Evolutionary conservation across 768 basidiomycete species (phyloP).

Genomic region (Mycena alexandri): DNA sequence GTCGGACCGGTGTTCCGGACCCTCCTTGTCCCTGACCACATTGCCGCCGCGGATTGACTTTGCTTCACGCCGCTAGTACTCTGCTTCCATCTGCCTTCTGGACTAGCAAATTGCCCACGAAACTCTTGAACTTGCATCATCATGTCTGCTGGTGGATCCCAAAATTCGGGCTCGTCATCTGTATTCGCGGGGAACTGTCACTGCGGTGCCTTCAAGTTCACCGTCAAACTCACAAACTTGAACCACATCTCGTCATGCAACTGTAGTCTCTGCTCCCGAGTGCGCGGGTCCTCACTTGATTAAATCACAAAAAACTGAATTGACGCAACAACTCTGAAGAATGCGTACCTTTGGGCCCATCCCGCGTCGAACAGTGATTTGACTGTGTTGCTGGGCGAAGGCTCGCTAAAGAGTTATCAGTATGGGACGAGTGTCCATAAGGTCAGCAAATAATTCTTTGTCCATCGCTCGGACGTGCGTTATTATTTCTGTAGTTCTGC

Average conservation of each 20-base stretch:
- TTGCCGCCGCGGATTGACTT: too few relatives aligned
- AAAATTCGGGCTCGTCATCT: neutral
- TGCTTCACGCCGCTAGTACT: too few relatives aligned
- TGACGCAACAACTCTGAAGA: neutral
- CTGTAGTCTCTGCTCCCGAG: slow-evolving; percentile 25
- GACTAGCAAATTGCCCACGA: too few relatives aligned
- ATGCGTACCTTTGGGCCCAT: slow-evolving; percentile 16
- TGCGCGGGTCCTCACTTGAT: neutral
- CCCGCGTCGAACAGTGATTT: slow-evolving; percentile 12
- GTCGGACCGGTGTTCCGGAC: too few relatives aligned
- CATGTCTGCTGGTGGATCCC: too few relatives aligned
- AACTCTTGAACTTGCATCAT: too few relatives aligned
- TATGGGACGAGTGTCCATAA: slow-evolving; percentile 15
- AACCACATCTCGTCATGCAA: slow-evolving; percentile 7
- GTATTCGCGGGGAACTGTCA: slow-evolving; percentile 23
- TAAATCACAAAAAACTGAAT: neutral
- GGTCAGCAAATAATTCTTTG: neutral
- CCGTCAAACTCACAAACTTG: slow-evolving; percentile 14
- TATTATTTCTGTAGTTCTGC: slow-evolving; percentile 25
- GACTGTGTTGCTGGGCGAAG: neutral
- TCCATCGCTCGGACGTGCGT: too few relatives aligned
- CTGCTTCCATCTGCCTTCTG: too few relatives aligned
- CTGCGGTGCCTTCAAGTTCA: slow-evolving; percentile 31
- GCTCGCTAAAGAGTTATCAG: slow-evolving; percentile 15
- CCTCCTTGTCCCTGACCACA: too few relatives aligned